Conservation (phyloP, 2,329 filamentous ascomycete genomes). For the Parastagonospora nodorum region DNA sequence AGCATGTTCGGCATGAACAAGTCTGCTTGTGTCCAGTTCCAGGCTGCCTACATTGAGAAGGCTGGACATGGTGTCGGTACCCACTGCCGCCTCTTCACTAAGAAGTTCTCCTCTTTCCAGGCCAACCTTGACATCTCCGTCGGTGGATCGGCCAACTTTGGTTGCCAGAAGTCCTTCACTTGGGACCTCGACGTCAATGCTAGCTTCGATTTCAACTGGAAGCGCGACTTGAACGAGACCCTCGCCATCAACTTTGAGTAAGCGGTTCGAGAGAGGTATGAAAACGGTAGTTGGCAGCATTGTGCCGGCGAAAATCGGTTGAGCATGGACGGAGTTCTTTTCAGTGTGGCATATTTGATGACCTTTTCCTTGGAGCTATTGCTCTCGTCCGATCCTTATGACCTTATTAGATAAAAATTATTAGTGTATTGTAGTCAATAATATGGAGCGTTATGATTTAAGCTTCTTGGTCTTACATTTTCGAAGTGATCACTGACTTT, state of each 20-base stretch:
- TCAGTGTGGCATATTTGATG: background rate
- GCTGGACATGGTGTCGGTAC: constrained; percentile 27
- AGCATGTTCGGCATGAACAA: constrained; percentile 25
- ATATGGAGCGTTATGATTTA: too few relatives aligned
- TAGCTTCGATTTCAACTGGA: constrained; percentile 16
- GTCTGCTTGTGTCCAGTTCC: constrained; percentile 30
- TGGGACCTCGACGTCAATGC: constrained; percentile 27
- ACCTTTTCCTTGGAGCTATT: background rate
- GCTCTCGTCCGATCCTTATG: background rate
- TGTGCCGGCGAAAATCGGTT: background rate
- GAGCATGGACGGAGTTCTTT: background rate
- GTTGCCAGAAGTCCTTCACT: constrained; percentile 31
- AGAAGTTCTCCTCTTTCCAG: constrained; percentile 22
- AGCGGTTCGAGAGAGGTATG: background rate
- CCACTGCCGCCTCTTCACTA: constrained; percentile 34
- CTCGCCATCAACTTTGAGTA: constrained; percentile 3
- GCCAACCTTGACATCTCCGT: constrained; percentile 25
- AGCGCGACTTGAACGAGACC: constrained; percentile 1
- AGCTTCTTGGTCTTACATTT: too few relatives aligned
- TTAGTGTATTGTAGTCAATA: background rate
- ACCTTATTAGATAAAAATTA: background rate
- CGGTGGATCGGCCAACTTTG: constrained; percentile 16
- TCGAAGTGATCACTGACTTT: too few relatives aligned
- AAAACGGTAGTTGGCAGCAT: too few relatives aligned
- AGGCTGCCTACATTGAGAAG: constrained; percentile 31